Percentiles rank a stretch among this genome's conserved stretches.
phyloP scores from a whole-genome alignment of 495 filamentous ascomycete genomes.

The Pyrenopolyporus hunteri region DNA sequence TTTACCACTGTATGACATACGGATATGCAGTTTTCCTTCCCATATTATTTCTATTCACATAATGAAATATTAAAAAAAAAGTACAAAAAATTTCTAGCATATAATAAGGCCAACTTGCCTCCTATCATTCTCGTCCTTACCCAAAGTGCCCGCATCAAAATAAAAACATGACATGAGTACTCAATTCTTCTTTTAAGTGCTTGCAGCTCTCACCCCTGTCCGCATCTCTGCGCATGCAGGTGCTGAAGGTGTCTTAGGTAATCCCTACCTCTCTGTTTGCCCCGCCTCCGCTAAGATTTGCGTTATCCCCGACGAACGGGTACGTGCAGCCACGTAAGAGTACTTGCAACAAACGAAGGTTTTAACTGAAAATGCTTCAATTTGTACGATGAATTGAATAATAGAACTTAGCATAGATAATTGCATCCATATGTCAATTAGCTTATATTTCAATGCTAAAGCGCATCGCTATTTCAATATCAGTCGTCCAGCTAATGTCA shows the following conservation, averaged over 20 bases:
- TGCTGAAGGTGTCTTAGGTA: too few relatives aligned
- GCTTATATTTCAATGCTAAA: neutral
- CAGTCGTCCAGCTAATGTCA: neutral
- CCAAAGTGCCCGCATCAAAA: too few relatives aligned
- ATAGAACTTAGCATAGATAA: neutral
- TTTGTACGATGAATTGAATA: neutral
- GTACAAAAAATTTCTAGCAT: too few relatives aligned
- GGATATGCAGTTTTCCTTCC: too few relatives aligned
- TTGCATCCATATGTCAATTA: neutral
- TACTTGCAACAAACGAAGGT: neutral
- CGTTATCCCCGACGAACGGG: neutral
- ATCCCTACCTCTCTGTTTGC: neutral
- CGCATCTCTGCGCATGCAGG: too few relatives aligned
- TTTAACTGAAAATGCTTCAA: neutral
- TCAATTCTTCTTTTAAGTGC: too few relatives aligned
- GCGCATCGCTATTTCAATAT: neutral
- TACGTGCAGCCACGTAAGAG: too few relatives aligned
- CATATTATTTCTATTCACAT: too few relatives aligned
- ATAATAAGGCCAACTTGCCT: too few relatives aligned
- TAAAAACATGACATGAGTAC: too few relatives aligned
- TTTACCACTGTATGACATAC: neutral
- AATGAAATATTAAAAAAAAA: too few relatives aligned
- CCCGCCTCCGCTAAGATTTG: slow-evolving; percentile 5
- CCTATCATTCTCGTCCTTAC: too few relatives aligned
- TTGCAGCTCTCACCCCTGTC: slow-evolving; percentile 19